phyloP scores from a whole-genome alignment of 192 early-diverging fungal species.

The Diversispora eburnea region DNA sequence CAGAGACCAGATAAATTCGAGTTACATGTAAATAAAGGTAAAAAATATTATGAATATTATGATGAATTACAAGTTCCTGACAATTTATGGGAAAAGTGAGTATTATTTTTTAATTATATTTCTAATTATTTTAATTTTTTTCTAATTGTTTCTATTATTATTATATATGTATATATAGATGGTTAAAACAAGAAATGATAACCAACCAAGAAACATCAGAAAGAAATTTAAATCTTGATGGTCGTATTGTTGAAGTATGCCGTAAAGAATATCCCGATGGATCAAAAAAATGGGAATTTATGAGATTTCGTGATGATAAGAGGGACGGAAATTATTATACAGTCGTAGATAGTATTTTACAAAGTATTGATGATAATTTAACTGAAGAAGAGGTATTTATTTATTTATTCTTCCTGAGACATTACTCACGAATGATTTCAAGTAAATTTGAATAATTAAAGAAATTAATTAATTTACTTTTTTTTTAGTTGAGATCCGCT shows the following conservation, averaged over 20 bases:
- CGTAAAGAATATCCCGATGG: conserved; percentile 49
- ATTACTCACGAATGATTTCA: too few relatives aligned
- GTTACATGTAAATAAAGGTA: conserved; percentile 47
- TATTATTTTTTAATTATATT: not conserved
- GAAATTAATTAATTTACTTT: too few relatives aligned
- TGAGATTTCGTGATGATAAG: conserved; percentile 83
- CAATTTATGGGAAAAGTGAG: conserved; percentile 51
- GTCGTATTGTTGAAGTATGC: conserved; percentile 61
- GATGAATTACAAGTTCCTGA: conserved; percentile 53
- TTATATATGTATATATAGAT: not conserved
- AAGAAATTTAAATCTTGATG: conserved; percentile 35
- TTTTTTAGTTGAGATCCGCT: too few relatives aligned
- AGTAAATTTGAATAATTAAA: too few relatives aligned
- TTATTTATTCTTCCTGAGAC: not conserved
- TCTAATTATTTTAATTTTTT: not conserved
- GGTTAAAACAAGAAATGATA: conserved; percentile 24
- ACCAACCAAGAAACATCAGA: conserved; percentile 15
- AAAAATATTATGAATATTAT: conserved; percentile 40
- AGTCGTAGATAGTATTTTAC: conserved; percentile 55
- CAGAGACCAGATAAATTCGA: conserved; percentile 41
- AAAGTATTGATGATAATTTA: conserved; percentile 74
- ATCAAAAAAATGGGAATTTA: conserved; percentile 61
- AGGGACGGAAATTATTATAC: conserved; percentile 61
- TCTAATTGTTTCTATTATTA: not conserved
- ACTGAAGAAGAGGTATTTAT: conserved; percentile 51